phyloP scores from a whole-genome alignment of 208 protist genomes.

The Leishmania tropica region DNA sequence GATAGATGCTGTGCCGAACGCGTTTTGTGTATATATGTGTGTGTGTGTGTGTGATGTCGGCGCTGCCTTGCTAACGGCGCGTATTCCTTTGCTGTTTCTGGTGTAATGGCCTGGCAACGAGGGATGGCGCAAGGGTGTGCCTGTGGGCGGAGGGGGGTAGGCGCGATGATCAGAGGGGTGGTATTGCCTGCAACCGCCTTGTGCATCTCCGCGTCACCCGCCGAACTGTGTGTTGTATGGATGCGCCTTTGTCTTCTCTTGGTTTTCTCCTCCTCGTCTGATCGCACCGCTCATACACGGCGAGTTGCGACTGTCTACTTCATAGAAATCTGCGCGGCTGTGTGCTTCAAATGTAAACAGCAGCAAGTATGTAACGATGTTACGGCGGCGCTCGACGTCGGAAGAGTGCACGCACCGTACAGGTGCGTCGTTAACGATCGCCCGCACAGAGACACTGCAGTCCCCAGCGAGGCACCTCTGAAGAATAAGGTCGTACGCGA shows the following conservation, averaged over 20 bases:
- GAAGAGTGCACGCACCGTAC: neutral
- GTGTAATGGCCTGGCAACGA: neutral
- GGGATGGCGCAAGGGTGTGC: neutral
- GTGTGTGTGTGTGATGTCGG: neutral
- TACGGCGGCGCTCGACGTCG: no score
- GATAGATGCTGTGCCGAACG: neutral
- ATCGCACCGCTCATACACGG: constrained; percentile 5
- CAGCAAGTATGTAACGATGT: no score
- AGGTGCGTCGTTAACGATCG: neutral
- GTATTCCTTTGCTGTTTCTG: neutral
- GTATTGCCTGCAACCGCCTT: neutral
- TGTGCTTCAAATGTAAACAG: neutral
- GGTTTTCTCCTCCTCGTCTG: neutral
- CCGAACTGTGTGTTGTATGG: neutral
- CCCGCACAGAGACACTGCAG: neutral
- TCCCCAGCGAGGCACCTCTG: neutral
- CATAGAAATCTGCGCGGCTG: neutral
- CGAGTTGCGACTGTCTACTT: neutral
- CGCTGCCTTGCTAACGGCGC: neutral
- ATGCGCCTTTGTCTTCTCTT: constrained; percentile 1
- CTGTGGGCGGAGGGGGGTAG: neutral
- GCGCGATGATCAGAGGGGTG: neutral
- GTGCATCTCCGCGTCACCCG: neutral
- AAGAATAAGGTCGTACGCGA: neutral
- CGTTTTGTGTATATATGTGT: neutral